Conservation (phyloP, 352 stramenopile genomes). For the Phytophthora cactorum region DNA sequence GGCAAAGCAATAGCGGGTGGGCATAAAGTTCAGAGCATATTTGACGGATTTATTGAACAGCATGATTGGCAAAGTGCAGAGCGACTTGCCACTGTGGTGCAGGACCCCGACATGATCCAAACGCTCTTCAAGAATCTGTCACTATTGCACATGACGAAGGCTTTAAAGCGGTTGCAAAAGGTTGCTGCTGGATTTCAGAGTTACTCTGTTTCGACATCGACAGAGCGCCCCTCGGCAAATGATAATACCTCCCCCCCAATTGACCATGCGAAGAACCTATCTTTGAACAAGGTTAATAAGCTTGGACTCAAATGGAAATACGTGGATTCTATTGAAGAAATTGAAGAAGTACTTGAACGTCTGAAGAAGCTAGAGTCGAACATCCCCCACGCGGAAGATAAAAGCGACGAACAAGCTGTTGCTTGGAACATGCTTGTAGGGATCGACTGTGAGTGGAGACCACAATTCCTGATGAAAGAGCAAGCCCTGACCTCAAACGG, state of each 20-base stretch:
- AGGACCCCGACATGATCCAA: constrained; percentile 39
- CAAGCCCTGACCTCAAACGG: background rate
- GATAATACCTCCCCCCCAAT: constrained; percentile 11
- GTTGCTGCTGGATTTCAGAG: constrained; percentile 4
- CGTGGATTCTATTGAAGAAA: constrained; percentile 27
- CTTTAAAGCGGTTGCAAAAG: constrained; percentile 59
- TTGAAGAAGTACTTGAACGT: constrained; percentile 33
- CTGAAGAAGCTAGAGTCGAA: constrained; percentile 18
- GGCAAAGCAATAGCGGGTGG: constrained; percentile 11
- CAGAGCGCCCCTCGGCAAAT: background rate
- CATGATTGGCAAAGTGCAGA: constrained; percentile 61
- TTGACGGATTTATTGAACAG: constrained; percentile 42
- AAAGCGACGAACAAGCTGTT: constrained; percentile 11
- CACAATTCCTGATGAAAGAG: constrained; percentile 46
- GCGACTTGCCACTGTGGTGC: constrained; percentile 29
- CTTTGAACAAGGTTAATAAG: constrained; percentile 4
- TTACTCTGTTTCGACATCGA: background rate
- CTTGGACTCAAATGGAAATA: constrained; percentile 41
- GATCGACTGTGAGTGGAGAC: constrained; percentile 73
- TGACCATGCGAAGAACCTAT: constrained; percentile 41
- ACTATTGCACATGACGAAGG: constrained; percentile 54
- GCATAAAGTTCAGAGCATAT: constrained; percentile 18
- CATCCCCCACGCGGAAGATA: background rate
- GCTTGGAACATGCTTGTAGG: constrained; percentile 43
- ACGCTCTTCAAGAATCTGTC: constrained; percentile 39